These are phyloP conservation scores for Pyrus betulifolia DNA, from an alignment of 306 rosid species.

Conservation along the genomic window DNA sequence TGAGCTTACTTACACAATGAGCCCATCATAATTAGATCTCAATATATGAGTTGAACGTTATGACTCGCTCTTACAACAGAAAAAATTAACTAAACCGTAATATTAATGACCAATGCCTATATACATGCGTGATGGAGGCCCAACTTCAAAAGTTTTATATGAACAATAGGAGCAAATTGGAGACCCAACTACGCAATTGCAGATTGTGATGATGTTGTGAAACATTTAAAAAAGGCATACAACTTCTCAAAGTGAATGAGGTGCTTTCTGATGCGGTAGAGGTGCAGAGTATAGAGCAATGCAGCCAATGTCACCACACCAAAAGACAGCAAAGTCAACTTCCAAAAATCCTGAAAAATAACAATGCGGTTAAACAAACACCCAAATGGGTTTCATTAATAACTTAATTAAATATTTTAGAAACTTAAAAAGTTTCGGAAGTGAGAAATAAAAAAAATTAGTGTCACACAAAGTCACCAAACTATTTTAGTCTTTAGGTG, in stretches of 20 bases:
- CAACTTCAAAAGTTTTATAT: not conserved
- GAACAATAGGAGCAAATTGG: not conserved
- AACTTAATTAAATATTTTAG: not conserved
- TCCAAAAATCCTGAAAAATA: constrained; percentile 67
- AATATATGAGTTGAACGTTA: too few species aligned
- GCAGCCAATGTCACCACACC: constrained; percentile 54
- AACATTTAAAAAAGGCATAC: not conserved
- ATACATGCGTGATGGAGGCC: not conserved
- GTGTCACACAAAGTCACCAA: too few species aligned
- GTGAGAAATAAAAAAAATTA: not conserved
- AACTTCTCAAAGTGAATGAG: constrained; percentile 52
- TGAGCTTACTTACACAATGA: too few species aligned
- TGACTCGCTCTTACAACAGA: too few species aligned
- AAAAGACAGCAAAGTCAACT: constrained; percentile 54
- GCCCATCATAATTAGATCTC: too few species aligned
- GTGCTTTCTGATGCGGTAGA: constrained; percentile 48
- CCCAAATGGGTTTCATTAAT: not conserved
- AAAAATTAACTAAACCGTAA: too few species aligned
- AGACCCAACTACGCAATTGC: not conserved
- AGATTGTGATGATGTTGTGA: not conserved
- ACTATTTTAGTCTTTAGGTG: not conserved
- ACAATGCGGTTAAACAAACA: not conserved
- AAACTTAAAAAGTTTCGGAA: not conserved
- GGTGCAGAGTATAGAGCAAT: constrained; percentile 50
- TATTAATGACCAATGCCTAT: not conserved